Evolutionary conservation across 768 basidiomycete genomes (phyloP).

Genomic region (Auriscalpium vulgare): DNA sequence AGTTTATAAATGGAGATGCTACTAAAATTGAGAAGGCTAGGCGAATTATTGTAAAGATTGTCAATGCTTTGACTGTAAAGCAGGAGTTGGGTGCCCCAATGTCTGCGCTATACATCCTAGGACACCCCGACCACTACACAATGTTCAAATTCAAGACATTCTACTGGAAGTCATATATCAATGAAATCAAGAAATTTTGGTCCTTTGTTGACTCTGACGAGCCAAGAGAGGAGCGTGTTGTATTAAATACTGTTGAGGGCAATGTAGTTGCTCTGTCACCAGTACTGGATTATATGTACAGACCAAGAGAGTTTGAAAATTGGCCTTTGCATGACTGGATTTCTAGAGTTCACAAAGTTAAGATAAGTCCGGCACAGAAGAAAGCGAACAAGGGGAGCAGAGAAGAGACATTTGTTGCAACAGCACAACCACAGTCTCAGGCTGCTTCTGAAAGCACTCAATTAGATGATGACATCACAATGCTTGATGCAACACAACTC

Average conservation of each 20-base stretch:
- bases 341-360: neutral
- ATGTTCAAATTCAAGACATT: conserved; percentile 26
- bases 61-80: conserved; percentile 28
- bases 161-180: conserved; percentile 27
- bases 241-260: conserved; percentile 6
- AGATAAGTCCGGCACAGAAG: neutral
- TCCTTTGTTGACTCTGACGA: neutral
- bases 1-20: conserved; percentile 12
- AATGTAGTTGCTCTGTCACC: conserved; percentile 18
- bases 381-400: neutral
- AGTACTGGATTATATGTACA: conserved; percentile 27
- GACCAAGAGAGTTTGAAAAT: conserved; percentile 13
- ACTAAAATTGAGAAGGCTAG: conserved; percentile 18
- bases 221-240: conserved; percentile 7
- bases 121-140: conserved; percentile 32
- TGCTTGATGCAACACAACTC: too few species aligned
- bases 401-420: too few species aligned
- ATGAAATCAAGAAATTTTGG: conserved; percentile 18
- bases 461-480: neutral
- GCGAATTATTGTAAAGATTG: conserved; percentile 27
- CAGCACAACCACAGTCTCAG: too few species aligned
- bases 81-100: conserved; percentile 31
- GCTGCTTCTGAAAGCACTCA: neutral
- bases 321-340: conserved; percentile 24
- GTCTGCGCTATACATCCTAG: conserved; percentile 27